Evolutionary conservation across 441 rosid genomes (phyloP), one percentile per base, ranked within the genome.

Genomic region (Pelargonium hybrid): DNA sequence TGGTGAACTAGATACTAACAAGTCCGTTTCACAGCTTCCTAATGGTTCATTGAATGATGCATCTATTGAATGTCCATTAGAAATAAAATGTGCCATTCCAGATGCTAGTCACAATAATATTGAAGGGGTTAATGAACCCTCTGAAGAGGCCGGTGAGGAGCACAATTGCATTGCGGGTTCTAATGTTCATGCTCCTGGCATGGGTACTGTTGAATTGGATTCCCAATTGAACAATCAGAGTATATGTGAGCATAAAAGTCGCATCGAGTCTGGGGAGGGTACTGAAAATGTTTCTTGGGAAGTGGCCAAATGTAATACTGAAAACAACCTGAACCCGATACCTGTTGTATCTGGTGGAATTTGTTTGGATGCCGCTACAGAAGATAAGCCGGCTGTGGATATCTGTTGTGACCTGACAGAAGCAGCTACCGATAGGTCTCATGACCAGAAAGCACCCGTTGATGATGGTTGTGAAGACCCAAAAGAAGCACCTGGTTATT

Each of bases 11-110:
- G 72, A 73, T 70, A 76, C 76, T 75, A 63, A 31, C 20, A 76
- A 81, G 75, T 67, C 83, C 48, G 39, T 71, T 48, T 73, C 66
- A 25, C 67, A 13, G 73, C 78, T 72, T 76, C 69, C 73, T 64
- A 80, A 67, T 67, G 71, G 75, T 72, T 83, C 80, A 69, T 45
- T 69, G 52, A 75, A 78, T 71, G 76, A 65, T 71, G 14, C 71
- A 45, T 82, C 82, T 52, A 21, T 75, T 0, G 1, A 1, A 48
- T 14, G 14, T 61, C 34, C 21, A 50, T 20, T 47, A 68, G 71
- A 3, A 71, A 34, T 17, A 11, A 39, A 57, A 41, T 21, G 67
- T 61, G 6, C 7, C 39, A 59, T 29, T 45, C 82, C 45, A 20
- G 69, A 64, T 2, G 20, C 7, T 73, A 47, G 43, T 69, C 43